Conservation (phyloP, 345 rosid species). For the Populus pruinosa region DNA sequence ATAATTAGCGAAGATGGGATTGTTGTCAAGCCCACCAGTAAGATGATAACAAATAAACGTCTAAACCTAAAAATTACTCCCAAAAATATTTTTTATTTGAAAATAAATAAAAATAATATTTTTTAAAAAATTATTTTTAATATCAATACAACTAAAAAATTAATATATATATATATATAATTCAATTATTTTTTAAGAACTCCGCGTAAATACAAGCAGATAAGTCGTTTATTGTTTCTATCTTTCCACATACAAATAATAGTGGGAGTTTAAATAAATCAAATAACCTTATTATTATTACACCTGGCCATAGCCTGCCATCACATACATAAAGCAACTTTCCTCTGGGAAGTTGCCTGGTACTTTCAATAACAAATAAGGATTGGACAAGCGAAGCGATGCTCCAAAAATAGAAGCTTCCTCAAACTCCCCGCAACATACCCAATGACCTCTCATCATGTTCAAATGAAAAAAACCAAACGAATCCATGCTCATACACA, state of each 20-base stretch:
- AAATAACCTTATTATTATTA: slow-evolving; percentile 25
- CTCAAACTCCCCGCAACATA: slow-evolving; percentile 2
- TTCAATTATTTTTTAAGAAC: too few species aligned
- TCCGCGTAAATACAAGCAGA: not conserved
- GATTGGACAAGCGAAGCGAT: slow-evolving; percentile 26
- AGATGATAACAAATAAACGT: too few species aligned
- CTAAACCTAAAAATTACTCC: too few species aligned
- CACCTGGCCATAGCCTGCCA: slow-evolving; percentile 13
- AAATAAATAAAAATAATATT: too few species aligned
- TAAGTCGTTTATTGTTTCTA: not conserved
- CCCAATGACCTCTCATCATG: slow-evolving; percentile 5
- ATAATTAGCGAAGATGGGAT: not conserved
- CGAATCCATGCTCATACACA: slow-evolving; percentile 24
- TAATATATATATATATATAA: too few species aligned
- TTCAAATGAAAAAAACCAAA: slow-evolving; percentile 35
- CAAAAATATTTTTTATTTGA: too few species aligned
- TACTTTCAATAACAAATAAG: slow-evolving; percentile 25
- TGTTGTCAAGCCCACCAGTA: not conserved
- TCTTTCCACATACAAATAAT: slow-evolving; percentile 7
- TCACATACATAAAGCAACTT: slow-evolving; percentile 13
- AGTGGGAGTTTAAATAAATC: slow-evolving; percentile 31
- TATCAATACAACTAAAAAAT: rapidly evolving
- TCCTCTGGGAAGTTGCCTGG: slow-evolving; percentile 22
- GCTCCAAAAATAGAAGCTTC: slow-evolving; percentile 8
- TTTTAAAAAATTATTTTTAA: too few species aligned